A percentile compares a stretch with the other conserved stretches of the same genome.
Evolutionary conservation across 148 eudicot genomes (phyloP).

Genomic region (Vaccinium macrocarpon): DNA sequence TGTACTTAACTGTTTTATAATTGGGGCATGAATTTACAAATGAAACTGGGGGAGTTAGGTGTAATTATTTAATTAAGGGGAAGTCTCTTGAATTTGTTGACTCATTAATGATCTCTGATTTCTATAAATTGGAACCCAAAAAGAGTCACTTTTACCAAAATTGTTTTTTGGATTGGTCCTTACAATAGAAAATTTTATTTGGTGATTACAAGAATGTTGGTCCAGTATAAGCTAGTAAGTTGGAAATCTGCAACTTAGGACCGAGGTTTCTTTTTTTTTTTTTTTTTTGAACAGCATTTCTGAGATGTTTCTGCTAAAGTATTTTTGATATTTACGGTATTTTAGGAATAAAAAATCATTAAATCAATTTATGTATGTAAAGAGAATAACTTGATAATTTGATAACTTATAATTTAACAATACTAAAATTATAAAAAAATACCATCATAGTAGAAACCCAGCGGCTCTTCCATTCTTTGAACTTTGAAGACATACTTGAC

Average conservation of each 20-base stretch:
- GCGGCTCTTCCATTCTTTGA: background rate
- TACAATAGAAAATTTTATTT: background rate
- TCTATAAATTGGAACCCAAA: background rate
- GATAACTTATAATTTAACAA: too few species aligned
- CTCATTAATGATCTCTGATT: background rate
- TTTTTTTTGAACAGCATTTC: too few species aligned
- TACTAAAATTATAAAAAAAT: too few species aligned
- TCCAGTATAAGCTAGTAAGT: too few species aligned
- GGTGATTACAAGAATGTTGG: conserved; percentile 19
- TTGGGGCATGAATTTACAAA: background rate
- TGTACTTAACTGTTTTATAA: too few species aligned
- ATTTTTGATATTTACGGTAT: background rate
- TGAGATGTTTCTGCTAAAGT: background rate
- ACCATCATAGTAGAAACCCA: too few species aligned
- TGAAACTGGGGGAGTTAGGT: background rate
- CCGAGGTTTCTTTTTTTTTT: too few species aligned
- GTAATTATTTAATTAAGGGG: background rate
- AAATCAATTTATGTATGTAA: too few species aligned
- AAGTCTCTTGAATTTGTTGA: background rate
- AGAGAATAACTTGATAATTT: too few species aligned
- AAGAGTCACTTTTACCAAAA: conserved; percentile 12
- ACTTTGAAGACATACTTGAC: background rate
- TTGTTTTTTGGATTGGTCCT: background rate
- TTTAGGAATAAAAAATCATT: background rate
- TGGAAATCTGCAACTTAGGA: background rate